Evolutionary conservation across 495 filamentous ascomycete species (phyloP), one percentile per base, ranked within the genome.

Genomic region (Penicillium goetzii): DNA sequence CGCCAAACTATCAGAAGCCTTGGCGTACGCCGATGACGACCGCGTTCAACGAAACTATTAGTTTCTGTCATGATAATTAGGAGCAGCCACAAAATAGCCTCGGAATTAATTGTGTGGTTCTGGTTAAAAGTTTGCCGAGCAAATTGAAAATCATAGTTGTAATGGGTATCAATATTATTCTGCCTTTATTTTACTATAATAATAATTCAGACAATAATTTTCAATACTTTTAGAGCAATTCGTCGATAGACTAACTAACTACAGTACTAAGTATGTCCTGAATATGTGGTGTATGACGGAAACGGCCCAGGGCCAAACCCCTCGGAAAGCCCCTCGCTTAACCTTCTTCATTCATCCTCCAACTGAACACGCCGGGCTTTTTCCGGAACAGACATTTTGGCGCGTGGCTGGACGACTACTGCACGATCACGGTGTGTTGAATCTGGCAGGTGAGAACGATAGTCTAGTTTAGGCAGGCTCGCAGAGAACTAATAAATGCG

Each of bases 261-360:
- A 40, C 43, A 9, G 41, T 47, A 8, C 19, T 21, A 6, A 30
- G 28, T 32, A 32, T 32, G 5, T 47, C 10, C 9, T 47, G 43
- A 30, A 6, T 32, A 32, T 32, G 5, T 47, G 4, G 2, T 47
- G 43, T 47, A 47, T 23, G 43, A 47, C 43, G 10, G 43, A 25
- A 47, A 21, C 41, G 61, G 64, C 50, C 54, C 59, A 7, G 32
- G 33, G 11, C 25, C 17, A 23, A 23, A 54, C 19, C 43, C 43
- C 38, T 49, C 12, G 45, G 43, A 15, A 51, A 15, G 28, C 28
- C 3, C 6, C 61, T 72, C 70, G 70, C 70, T 50, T 66, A 60
- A 72, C 70, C 70, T 72, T 72, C 70, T 72, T 50, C 52, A 62
- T 61, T 68, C 62, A 62, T 58, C 61, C 45, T 40, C 41, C 14